These are phyloP conservation scores for Microsporum audouinii DNA, from an alignment of 2,329 filamentous ascomycete species.

Conservation along the genomic window DNA sequence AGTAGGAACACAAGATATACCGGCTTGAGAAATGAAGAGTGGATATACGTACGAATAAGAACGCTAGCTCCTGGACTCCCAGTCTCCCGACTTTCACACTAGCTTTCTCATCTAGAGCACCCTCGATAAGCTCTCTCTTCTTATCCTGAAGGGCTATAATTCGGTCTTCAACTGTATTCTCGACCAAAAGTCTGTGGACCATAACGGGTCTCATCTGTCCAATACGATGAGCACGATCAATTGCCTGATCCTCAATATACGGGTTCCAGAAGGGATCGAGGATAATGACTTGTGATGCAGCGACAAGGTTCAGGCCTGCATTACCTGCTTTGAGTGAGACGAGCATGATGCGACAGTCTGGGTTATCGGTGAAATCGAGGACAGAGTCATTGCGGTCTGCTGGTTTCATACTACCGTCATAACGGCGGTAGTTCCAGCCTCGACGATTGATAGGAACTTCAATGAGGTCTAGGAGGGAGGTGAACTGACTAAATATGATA, in stretches of 20 bases:
- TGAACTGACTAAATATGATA: constrained; percentile 74
- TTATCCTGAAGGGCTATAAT: constrained; percentile 67
- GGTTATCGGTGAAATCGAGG: constrained; percentile 52
- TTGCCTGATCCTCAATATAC: constrained; percentile 81
- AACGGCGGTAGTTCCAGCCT: constrained; percentile 52
- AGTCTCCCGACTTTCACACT: constrained; percentile 56
- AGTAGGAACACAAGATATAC: neutral
- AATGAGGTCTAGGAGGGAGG: constrained; percentile 63
- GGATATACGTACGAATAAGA: constrained; percentile 43
- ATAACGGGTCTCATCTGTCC: constrained; percentile 63
- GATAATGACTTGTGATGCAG: constrained; percentile 75
- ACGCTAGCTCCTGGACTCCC: constrained; percentile 54
- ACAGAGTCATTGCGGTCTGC: constrained; percentile 56
- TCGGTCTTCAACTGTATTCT: constrained; percentile 74
- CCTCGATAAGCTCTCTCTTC: constrained; percentile 66
- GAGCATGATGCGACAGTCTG: constrained; percentile 56
- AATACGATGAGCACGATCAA: constrained; percentile 80
- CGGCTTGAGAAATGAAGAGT: neutral
- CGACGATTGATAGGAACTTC: constrained; percentile 57
- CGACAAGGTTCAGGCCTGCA: constrained; percentile 73
- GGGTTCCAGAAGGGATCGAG: constrained; percentile 94
- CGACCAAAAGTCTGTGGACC: constrained; percentile 67
- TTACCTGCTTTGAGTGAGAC: constrained; percentile 73
- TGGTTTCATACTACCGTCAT: constrained; percentile 64
- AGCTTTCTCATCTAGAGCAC: constrained; percentile 66